Base-by-base conservation (phyloP, 352 stramenopile genomes). In the Pythium rishiriense region DNA sequence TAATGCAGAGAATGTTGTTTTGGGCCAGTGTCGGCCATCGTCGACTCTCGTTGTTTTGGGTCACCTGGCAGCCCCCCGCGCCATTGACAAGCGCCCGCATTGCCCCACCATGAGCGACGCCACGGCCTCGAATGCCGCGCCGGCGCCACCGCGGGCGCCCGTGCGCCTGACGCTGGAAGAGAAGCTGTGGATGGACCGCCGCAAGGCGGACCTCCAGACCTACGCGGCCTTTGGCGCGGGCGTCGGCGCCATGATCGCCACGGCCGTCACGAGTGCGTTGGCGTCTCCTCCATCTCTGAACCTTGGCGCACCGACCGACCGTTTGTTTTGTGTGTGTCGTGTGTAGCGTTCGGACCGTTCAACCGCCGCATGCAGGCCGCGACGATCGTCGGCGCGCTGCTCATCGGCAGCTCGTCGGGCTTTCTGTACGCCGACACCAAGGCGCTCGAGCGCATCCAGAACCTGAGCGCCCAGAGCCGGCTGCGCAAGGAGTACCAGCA, bases 401-500 rank as follows among this genome's bases (percentile, higher is more conserved):
- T 90, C 12, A 88, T 94, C 64, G 85, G 85, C 22, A 79, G 74
- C 29, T 58, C 75, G 24, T 63, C 67, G 2, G 85, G 85, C 6
- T 94, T 84, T 61, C 66, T 94, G 37, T 89, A 87, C 51, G 85
- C 81, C 2, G 85, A 94, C 65, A 79, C 70, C 24, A 88, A 85
- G 64, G 69, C 85, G n/a, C 74, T 94, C 19, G 77, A 81, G 43
- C 75, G 81, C 26, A 83, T 94, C 48, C 66, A 91, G 47, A 83
- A 94, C 55, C 73, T 94, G 41, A 94, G 85, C 48, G 85, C 85
- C 47, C 83, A 78, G 33, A 92, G 83, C 63, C 78, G 73, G 1
- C 65, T 94, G 59, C 81, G 85, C 68, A 92, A 94, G 59, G 76
- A 94, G 49, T 86, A 89, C 72, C 82, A 90, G 67, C 83, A 94